Base-by-base conservation (phyloP, 177 flowering plant genomes). In the Tripterygium wilfordii region DNA sequence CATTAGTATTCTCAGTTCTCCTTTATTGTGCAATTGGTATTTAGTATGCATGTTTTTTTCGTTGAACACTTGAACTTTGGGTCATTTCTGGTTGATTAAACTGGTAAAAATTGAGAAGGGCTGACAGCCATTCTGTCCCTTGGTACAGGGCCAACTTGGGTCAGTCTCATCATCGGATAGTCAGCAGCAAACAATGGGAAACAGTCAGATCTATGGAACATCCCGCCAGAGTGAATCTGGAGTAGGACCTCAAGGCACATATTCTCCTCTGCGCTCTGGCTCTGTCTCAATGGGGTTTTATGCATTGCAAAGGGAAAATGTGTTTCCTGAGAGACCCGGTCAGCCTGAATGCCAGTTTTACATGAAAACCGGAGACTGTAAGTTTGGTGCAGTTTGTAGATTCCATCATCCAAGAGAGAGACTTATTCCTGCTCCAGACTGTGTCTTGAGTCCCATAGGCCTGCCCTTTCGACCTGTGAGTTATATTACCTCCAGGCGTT, bases 301-400 rank as follows among this genome's bases (percentile, higher is more conserved):
- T 77, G 76, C 91, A 42, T 60, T 84, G 62, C 91, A 76, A 60
- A 75, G 89, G 48, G 96, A 89, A 24, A 80, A 72, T 58, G 72
- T 86, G 29, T 89, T 92, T 66, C 99, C 99, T 41, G 97, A 89
- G 77, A 82, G 97, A 66, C 97, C 96, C 47, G 99, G 85, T 33
- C 95, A 86, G 58, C 95, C 92, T 37, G 99, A 92, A 55, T 92
- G 99, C 69, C 97, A 89, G 64, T 92, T 79, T 62, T 92, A 92
- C 67, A 80, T 92, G 96, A 92, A 86, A 65, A 92, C 99, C 48
- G 98, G 98, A 39, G 98, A 92, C 56, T 92, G 98, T 48, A 92
- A 92, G 55, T 92, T 82, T 71, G 98, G 98, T 56, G 80, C 85
- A 19, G 88, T 86, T 30, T 92, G 98, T 62, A 73, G 79, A 55